Base-by-base conservation (phyloP, 768 basidiomycete genomes). In the Dentipellis sp. region DNA sequence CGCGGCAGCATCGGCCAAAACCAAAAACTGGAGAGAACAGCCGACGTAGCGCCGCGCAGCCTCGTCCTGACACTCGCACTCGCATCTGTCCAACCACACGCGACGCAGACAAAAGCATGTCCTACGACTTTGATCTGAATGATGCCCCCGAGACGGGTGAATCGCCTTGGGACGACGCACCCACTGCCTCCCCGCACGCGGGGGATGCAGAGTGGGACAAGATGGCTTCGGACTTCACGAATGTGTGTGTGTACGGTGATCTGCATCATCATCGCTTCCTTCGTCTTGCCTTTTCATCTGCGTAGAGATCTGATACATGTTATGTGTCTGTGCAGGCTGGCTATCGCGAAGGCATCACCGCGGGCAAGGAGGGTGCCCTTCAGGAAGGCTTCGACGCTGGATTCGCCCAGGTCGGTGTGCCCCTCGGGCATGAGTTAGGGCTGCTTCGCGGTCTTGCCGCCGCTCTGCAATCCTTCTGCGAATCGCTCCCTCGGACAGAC, bases 331-430 rank as follows among this genome's bases (percentile, higher is more conserved):
- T 17, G 40, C 62, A 97, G 95, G 83, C 83, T 16, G 95, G 95
- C 2, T 97, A 97, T 65, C 83, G 95, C n/a, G 94, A 97, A 71
- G 95, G 95, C 6, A 95, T 98, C 63, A 88, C 85, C 0, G 83
- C 86, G 4, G 95, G 95, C 3, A 98, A 97, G 68, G 88, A 94
- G 67, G 75, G 79, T 0, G 84, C 84, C 2, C 76, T 97, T 1
- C 95, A 99, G 64, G 75, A 83, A 59, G 95, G 95, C 0, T 98
- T 99, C 64, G 91, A 99, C 69, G 72, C 76, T 3, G 93, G 91
- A 1, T 97, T 91, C 64, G 83, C 84, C 0, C 68, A 71, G 12
- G 73, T 82, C 10, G 91, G 93, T 1, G 83, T 77, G 2, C 87
- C 89, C 0, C 69, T 88, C 14, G 92, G 94, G 0, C 80, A 84